These are phyloP conservation scores for Botrytis porri DNA, from an alignment of 2,329 filamentous ascomycete species.

Conservation along the genomic window DNA sequence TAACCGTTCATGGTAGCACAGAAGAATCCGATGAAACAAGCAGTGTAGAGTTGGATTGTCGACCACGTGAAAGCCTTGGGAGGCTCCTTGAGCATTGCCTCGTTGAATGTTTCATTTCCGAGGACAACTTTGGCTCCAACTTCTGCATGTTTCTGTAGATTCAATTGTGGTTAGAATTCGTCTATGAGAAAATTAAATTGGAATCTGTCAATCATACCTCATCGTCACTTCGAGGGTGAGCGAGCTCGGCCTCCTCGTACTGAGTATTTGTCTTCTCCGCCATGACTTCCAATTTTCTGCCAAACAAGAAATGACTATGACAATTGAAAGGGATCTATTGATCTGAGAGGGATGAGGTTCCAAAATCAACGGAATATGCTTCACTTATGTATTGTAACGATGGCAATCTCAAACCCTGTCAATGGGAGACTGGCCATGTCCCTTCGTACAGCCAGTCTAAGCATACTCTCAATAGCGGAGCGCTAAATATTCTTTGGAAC, in stretches of 20 bases:
- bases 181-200: neutral
- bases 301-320: neutral
- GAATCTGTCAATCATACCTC: slow-evolving; percentile 15
- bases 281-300: slow-evolving; percentile 4
- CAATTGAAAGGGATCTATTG: neutral
- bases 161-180: slow-evolving; percentile 5
- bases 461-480: neutral
- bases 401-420: neutral
- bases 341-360: neutral
- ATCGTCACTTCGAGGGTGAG: slow-evolving; percentile 14
- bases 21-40: slow-evolving; percentile 49
- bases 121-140: slow-evolving; percentile 44
- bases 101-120: slow-evolving; percentile 53
- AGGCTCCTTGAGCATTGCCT: slow-evolving; percentile 54
- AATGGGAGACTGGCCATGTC: neutral
- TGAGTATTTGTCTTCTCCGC: slow-evolving; percentile 2
- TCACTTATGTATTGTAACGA: slow-evolving; percentile 12
- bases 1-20: slow-evolving; percentile 53
- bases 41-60: slow-evolving; percentile 44
- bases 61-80: slow-evolving; percentile 43
- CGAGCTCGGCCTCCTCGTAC: neutral
- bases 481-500: slow-evolving; percentile 1
- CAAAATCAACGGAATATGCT: neutral
- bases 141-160: slow-evolving; percentile 33
- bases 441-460: neutral